Base-by-base conservation (phyloP, 2,329 filamentous ascomycete genomes). In the Sclerotinia spermophila region DNA sequence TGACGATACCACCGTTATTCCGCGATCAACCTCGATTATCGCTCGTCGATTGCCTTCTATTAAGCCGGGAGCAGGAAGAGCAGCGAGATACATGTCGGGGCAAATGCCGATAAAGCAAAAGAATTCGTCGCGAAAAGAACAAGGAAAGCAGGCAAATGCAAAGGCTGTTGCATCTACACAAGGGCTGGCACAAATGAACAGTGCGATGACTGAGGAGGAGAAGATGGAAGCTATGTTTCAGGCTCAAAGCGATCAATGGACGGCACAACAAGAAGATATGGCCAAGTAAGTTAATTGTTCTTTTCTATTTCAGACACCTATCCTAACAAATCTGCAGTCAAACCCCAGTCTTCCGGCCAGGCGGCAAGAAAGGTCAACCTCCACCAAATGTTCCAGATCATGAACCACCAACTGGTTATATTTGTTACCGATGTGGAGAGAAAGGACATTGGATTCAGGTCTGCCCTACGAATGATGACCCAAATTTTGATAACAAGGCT, bases 401-500 rank as follows among this genome's bases (percentile, higher is more conserved):
- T 78, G 93, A 96, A 60, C 94, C 96, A 3, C 96, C 96, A 1
- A 91, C 92, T 68, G 94, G 94, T 68, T 99, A 99, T 81, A 91
- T 97, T 73, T 99, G 96, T 82, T 97, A 97, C 80, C 91, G 96
- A 65, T 99, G 96, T 81, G 92, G 94, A 73, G 92, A 97, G 81
- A 97, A 97, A 83, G 96, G 94, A n/a, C 96, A 99, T 81, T 99
- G 95, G 95, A 99, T 99, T 73, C 95, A 98, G 82, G 88, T 93
- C 67, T 99, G 96, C 79, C 96, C 96, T 10, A 99, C 95, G n/a
- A 99, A 99, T 80, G 93, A 97, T 80, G 94, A 99, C 75, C 95
- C 96, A 4, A 94, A 94, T 72, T 98, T 94, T 81, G 96, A 99
- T 82, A 94, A 94, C 75, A 91, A 93, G 68, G 93, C 94, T 65